Base-by-base conservation (phyloP, 495 filamentous ascomycete species). In the Xylaria telfairii region DNA sequence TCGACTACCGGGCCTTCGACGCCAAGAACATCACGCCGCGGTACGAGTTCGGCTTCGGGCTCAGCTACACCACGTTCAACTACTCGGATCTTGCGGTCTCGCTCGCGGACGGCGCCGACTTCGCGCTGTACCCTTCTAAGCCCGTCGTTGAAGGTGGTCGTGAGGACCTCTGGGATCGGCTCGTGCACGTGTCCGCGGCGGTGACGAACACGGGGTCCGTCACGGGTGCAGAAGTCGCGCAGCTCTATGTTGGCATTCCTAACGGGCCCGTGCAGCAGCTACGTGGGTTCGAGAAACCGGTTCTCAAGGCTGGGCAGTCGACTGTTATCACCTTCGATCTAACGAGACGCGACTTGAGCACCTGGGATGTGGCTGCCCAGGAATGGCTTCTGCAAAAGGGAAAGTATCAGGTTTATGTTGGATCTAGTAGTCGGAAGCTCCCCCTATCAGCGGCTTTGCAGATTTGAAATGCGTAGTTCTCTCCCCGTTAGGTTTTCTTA, bases 1-100 rank as follows among this genome's bases (percentile, higher is more conserved):
- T 93, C 60, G 92, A 91, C 74, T 92, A 93, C 70, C 85, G 89
- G 26, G 84, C 87, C 66, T 92, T 93, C 66, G 89, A 92, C 71
- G 82, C 81, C 46, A 75, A 86, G 63, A 89, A 90, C 69, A 87
- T 92, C 72, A 84, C 81, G 1, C 90, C 91, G 0, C 83, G 89
- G 7, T 93, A 87, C 71, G 89, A 91, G 72, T 94, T 93, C 72
- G 92, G 92, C 15, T 93, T 88, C 65, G 92, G 92, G 1, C 81
- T 93, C 2, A 88, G 87, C 21, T 93, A 92, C 77, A 92, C 90
- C 6, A 89, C 85, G 1, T 93, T 92, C 77, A 71, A 78, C 19
- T 88, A 85, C 69, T 79, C 83, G 1, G 74, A 72, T 28, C 79
- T 90, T 1, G 28, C 70, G 0, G 74, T 90, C 46, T 61, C 78